Evolutionary conservation across 139 green algal species (phyloP).

Genomic region (Haematococcus sp.): DNA sequence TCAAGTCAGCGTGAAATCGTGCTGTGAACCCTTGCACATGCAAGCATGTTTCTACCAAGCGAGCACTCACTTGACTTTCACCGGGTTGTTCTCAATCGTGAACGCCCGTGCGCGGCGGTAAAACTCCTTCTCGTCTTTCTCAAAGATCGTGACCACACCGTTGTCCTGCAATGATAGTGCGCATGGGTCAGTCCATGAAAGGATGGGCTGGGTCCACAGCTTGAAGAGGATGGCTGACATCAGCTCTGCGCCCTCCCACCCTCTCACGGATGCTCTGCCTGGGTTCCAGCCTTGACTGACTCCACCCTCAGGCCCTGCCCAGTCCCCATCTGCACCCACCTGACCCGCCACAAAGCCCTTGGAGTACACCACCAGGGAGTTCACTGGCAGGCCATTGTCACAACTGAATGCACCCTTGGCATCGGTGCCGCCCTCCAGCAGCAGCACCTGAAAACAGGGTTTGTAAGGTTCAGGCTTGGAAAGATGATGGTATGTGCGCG

Average conservation of each 20-base stretch:
- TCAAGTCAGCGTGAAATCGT: not conserved
- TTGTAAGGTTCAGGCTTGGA: too few relatives aligned
- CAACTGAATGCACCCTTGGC: slow-evolving; percentile 44
- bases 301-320: too few relatives aligned
- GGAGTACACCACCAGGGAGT: slow-evolving; percentile 51
- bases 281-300: too few relatives aligned
- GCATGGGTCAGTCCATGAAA: too few relatives aligned
- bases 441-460: too few relatives aligned
- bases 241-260: not conserved
- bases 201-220: slow-evolving; percentile 20
- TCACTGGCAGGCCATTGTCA: slow-evolving; percentile 45
- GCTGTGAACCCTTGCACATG: not conserved
- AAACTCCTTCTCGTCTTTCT: slow-evolving; percentile 63
- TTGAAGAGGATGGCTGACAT: not conserved
- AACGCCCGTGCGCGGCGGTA: slow-evolving; percentile 50
- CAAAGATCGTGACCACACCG: slow-evolving; percentile 67
- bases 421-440: slow-evolving; percentile 49
- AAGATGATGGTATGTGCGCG: too few relatives aligned
- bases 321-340: too few relatives aligned
- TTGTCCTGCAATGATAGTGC: slow-evolving; percentile 17
- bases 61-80: not conserved
- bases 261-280: too few relatives aligned
- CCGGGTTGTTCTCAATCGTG: slow-evolving; percentile 48
- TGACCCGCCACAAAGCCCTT: slow-evolving; percentile 78
- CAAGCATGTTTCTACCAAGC: too few relatives aligned